A percentile compares a stretch with the other conserved stretches of the same genome.
These are phyloP conservation scores for Lagenidium giganteum DNA, from an alignment of 352 stramenopile species.

Conservation along the genomic window DNA sequence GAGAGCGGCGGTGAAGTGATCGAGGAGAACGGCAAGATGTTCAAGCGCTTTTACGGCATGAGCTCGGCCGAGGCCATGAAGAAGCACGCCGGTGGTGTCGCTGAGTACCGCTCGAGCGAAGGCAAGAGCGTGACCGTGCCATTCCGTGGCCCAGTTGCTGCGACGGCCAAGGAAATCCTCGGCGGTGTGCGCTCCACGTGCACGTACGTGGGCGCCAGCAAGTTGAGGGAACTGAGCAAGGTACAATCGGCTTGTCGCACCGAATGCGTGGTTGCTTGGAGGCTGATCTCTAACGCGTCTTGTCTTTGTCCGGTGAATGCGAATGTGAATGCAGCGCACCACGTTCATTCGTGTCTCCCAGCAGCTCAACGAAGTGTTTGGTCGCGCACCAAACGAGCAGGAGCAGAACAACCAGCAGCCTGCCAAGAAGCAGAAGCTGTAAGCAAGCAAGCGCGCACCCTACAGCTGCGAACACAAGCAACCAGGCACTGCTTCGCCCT, in stretches of 20 bases:
- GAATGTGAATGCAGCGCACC: slow-evolving; percentile 47
- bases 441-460: too few relatives aligned
- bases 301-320: slow-evolving; percentile 3
- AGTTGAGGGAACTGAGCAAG: slow-evolving; percentile 91
- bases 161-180: slow-evolving; percentile 87
- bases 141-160: slow-evolving; percentile 75
- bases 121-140: slow-evolving; percentile 90
- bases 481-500: too few relatives aligned
- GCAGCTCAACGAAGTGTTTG: slow-evolving; percentile 91
- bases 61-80: slow-evolving; percentile 89
- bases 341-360: slow-evolving; percentile 92
- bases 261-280: too few relatives aligned
- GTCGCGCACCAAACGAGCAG: slow-evolving; percentile 72
- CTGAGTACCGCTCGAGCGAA: slow-evolving; percentile 89
- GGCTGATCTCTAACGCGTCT: too few relatives aligned
- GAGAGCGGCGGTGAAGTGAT: slow-evolving; percentile 86
- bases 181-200: slow-evolving; percentile 90
- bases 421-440: slow-evolving; percentile 60
- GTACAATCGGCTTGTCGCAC: slow-evolving; percentile 18
- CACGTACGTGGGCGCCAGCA: slow-evolving; percentile 88
- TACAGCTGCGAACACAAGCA: too few relatives aligned
- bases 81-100: slow-evolving; percentile 88
- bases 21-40: slow-evolving; percentile 54
- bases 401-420: slow-evolving; percentile 24
- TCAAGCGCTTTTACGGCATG: slow-evolving; percentile 94